Conservation (phyloP, 78 protist species). For the Trichosphaerium sp. region DNA sequence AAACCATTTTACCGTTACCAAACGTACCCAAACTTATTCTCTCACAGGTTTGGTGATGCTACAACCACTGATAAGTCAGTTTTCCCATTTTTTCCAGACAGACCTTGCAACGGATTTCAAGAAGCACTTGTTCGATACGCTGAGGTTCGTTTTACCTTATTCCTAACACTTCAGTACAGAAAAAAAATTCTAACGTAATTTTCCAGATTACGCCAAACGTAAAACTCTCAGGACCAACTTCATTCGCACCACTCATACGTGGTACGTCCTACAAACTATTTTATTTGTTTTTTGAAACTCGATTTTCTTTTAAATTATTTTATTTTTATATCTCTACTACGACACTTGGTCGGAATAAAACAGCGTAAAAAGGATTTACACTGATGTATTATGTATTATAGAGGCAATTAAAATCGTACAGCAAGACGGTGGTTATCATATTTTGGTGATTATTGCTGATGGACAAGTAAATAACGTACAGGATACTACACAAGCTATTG, state of each 20-base stretch:
- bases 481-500: conserved; percentile 36
- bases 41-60: conserved; percentile 56
- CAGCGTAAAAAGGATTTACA: too few species aligned
- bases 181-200: too few species aligned
- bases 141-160: too few species aligned
- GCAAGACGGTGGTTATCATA: conserved; percentile 21
- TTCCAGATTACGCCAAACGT: conserved; percentile 54
- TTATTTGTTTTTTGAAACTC: too few species aligned
- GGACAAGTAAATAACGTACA: conserved; percentile 20
- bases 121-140: conserved; percentile 35
- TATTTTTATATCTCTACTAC: too few species aligned
- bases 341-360: too few species aligned
- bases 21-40: too few species aligned
- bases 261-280: background rate
- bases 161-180: too few species aligned
- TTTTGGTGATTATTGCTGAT: conserved; percentile 50
- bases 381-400: background rate
- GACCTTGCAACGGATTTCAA: conserved; percentile 37
- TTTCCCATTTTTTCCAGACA: conserved; percentile 38
- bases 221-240: conserved; percentile 67
- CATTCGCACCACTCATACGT: conserved; percentile 48
- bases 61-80: conserved; percentile 37
- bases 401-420: conserved; percentile 30
- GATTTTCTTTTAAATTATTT: too few species aligned
- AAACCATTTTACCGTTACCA: too few species aligned